Evolutionary conservation across 2,329 filamentous ascomycete species (phyloP).

Genomic region (Scorias spongiosa): DNA sequence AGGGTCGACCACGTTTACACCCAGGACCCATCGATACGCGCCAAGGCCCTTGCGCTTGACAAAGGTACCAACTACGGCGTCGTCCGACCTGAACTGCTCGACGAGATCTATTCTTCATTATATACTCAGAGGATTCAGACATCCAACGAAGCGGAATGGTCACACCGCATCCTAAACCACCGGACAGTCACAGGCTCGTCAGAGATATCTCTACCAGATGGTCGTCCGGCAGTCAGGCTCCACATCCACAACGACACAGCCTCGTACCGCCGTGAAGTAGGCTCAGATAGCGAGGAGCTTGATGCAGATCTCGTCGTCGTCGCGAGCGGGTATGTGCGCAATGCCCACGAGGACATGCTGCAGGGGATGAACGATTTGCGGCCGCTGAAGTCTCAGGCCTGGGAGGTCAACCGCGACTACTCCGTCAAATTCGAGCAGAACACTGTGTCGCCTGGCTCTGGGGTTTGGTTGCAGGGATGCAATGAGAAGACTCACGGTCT

Average conservation of each 20-base stretch:
- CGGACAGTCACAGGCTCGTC: slow-evolving; percentile 47
- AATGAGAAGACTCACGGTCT: slow-evolving; percentile 86
- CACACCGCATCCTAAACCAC: slow-evolving; percentile 61
- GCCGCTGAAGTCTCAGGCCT: slow-evolving; percentile 33
- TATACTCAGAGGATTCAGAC: slow-evolving; percentile 70
- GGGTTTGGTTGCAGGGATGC: slow-evolving; percentile 86
- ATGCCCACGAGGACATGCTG: slow-evolving; percentile 65
- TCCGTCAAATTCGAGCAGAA: slow-evolving; percentile 54
- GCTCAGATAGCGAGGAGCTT: slow-evolving; percentile 39
- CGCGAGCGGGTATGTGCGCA: slow-evolving; percentile 72
- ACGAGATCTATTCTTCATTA: slow-evolving; percentile 72
- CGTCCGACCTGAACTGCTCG: slow-evolving; percentile 77
- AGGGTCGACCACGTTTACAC: slow-evolving; percentile 64
- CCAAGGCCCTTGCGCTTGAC: slow-evolving; percentile 48
- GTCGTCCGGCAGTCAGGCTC: slow-evolving; percentile 35
- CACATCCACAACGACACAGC: slow-evolving; percentile 39
- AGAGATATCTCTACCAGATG: slow-evolving; percentile 6
- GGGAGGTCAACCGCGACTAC: slow-evolving; percentile 65
- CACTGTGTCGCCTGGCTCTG: slow-evolving; percentile 55
- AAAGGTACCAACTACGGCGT: slow-evolving; percentile 89
- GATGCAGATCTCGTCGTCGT: slow-evolving; percentile 72
- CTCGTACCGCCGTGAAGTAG: slow-evolving; percentile 22
- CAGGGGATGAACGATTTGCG: slow-evolving; percentile 37
- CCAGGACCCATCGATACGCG: slow-evolving; percentile 47
- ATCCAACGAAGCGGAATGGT: slow-evolving; percentile 58